Base-by-base conservation (phyloP, 768 basidiomycete genomes). In the Tephrocybe sp. region DNA sequence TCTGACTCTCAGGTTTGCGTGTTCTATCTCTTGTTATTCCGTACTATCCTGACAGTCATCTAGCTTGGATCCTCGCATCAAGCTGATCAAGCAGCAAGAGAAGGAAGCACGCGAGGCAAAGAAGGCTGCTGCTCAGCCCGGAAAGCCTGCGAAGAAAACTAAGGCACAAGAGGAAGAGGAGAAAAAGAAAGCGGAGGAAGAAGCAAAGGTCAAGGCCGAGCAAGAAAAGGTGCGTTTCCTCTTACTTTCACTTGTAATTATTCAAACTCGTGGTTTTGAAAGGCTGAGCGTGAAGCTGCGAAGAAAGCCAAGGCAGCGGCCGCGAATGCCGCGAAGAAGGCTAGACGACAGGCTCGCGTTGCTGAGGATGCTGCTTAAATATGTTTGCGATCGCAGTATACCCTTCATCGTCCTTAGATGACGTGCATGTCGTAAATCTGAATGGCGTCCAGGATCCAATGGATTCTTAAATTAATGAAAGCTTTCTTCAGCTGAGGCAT, bases 61-160 rank as follows among this genome's bases (percentile, higher is more conserved):
- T 61, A 77, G 74, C 56, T 67, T 85, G 49, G 96, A 99, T 67
- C 96, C 96, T 21, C 89, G 96, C 55, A 97, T 99, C 78, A 98
- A 93, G 73, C 80, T 92, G 47, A 94, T 97, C 79, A 96, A 94
- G 69, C 89, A 91, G 59, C 84, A 96, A 64, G 96, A 98, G 71
- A 98, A 98, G 68, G 92, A 89, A 54, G 90, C 90, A 0, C 78
- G 93, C 9, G 93, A 94, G 60, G 89, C 90, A 30, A 98, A 97
- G 77, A 94, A 92, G 75, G 70, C 45, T 64, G 67, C 66, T 67
- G 48, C 56, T 11, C 70, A 75, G 25, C 70, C 75, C 9, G 78
- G 76, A 47, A 77, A 69, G 8, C 77, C 82, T 32, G 73, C 77
- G 36, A 86, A 86, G 66, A 85, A 84, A 52, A 84, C 78, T 39